A percentile compares a stretch with the other conserved stretches of the same genome.
Evolutionary conservation across 2,329 filamentous ascomycete genomes (phyloP).

Genomic region (Teratosphaeria zuluensis): DNA sequence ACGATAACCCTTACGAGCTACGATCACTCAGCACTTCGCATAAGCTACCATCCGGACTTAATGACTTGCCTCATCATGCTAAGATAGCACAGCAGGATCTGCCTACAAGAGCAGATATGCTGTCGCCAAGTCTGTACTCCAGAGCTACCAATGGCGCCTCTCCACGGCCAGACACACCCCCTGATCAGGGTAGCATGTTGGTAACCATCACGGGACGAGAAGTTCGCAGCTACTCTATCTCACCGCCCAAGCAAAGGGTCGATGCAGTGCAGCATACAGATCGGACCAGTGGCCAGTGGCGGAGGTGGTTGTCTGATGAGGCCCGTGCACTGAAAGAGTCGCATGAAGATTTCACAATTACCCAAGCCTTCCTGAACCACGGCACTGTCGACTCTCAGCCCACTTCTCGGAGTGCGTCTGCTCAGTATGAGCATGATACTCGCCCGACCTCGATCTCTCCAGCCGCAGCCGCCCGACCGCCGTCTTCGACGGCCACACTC

Average conservation of each 20-base stretch:
- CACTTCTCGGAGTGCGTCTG: neutral
- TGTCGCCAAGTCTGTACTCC: slow-evolving; percentile 41
- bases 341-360: slow-evolving; percentile 5
- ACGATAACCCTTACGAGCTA: slow-evolving; percentile 25
- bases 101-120: slow-evolving; percentile 4
- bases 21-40: slow-evolving; percentile 12
- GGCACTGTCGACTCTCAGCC: neutral
- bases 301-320: slow-evolving; percentile 37
- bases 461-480: neutral
- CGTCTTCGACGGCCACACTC: neutral
- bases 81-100: slow-evolving; percentile 1
- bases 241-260: slow-evolving; percentile 13
- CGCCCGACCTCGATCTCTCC: slow-evolving; percentile 2
- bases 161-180: slow-evolving; percentile 21
- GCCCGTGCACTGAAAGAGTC: slow-evolving; percentile 27
- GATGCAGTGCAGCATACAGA: slow-evolving; percentile 8
- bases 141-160: slow-evolving; percentile 31
- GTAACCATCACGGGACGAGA: slow-evolving; percentile 36
- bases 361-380: slow-evolving; percentile 2
- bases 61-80: slow-evolving; percentile 15
- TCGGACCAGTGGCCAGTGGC: slow-evolving; percentile 36
- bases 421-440: neutral
- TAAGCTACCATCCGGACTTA: slow-evolving; percentile 5
- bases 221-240: slow-evolving; percentile 33
- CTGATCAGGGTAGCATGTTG: slow-evolving; percentile 24